Conservation (phyloP, 2,329 filamentous ascomycete genomes). For the Immersiporthe knoxdaviesiana region DNA sequence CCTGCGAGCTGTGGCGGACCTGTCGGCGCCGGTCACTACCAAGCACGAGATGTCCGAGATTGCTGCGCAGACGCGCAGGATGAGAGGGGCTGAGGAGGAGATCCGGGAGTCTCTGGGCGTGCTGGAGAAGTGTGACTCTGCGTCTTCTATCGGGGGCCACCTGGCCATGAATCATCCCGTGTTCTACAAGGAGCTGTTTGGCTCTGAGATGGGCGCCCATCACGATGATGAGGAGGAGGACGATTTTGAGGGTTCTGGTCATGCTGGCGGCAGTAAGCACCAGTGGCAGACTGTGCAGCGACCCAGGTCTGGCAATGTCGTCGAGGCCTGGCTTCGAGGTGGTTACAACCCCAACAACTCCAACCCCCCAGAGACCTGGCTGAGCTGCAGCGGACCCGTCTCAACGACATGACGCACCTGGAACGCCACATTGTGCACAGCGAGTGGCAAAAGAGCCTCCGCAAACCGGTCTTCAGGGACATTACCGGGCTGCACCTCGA, state of each 20-base stretch:
- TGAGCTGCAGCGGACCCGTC: slow-evolving; percentile 14
- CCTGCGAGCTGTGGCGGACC: slow-evolving; percentile 45
- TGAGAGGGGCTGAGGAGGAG: neutral
- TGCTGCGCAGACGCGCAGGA: neutral
- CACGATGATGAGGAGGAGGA: slow-evolving; percentile 33
- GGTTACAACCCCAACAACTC: neutral
- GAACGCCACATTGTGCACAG: slow-evolving; percentile 37
- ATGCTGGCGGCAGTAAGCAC: neutral
- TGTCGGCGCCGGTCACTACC: slow-evolving; percentile 40
- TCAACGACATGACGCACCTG: slow-evolving; percentile 31
- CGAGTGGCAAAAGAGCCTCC: slow-evolving; percentile 38
- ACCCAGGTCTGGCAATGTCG: slow-evolving; percentile 18
- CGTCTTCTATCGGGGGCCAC: slow-evolving; percentile 29
- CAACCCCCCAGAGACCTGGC: neutral
- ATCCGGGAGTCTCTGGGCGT: neutral
- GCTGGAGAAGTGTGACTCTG: neutral
- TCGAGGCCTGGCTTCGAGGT: slow-evolving; percentile 33
- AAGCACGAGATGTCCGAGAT: slow-evolving; percentile 41
- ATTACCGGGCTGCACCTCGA: slow-evolving; percentile 20
- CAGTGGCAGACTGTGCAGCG: slow-evolving; percentile 32
- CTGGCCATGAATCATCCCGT: slow-evolving; percentile 30
- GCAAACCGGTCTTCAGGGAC: slow-evolving; percentile 30
- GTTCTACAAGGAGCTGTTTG: slow-evolving; percentile 37
- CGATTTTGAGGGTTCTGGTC: too few relatives aligned
- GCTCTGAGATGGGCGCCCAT: slow-evolving; percentile 19